Conservation (phyloP, 306 rosid genomes). For the Oemleria cerasiformis region DNA sequence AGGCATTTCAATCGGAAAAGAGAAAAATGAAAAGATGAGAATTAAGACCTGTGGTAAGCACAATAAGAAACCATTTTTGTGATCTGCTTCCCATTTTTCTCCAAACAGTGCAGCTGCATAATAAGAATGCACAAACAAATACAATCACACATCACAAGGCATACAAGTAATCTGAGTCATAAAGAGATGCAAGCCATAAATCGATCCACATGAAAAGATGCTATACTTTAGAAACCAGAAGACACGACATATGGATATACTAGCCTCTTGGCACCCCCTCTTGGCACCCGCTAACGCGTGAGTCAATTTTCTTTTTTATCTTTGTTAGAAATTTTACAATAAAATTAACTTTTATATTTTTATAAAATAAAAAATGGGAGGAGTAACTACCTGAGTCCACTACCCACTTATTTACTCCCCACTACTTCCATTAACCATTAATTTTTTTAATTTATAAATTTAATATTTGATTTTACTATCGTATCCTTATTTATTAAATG, state of each 20-base stretch:
- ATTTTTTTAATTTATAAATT: too few species aligned
- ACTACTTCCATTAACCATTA: too few species aligned
- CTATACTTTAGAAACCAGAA: slow-evolving; percentile 2
- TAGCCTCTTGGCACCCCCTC: too few species aligned
- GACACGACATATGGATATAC: neutral
- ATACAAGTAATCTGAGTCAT: slow-evolving; percentile 20
- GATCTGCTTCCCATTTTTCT: slow-evolving; percentile 87
- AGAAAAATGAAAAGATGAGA: slow-evolving; percentile 25
- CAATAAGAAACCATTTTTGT: slow-evolving; percentile 96
- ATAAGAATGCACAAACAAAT: slow-evolving; percentile 25
- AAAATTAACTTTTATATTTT: too few species aligned
- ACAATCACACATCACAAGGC: slow-evolving; percentile 13
- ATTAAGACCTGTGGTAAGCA: slow-evolving; percentile 90
- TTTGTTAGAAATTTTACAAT: too few species aligned
- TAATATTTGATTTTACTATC: too few species aligned
- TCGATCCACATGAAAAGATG: neutral
- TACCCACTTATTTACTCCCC: too few species aligned
- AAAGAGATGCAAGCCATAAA: neutral
- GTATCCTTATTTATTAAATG: too few species aligned
- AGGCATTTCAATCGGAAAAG: neutral
- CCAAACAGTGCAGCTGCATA: slow-evolving; percentile 86
- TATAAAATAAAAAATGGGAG: too few species aligned
- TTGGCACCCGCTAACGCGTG: too few species aligned
- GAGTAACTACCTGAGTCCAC: too few species aligned
- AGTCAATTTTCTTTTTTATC: too few species aligned